Evolutionary conservation across 2,329 filamentous ascomycete species (phyloP), one percentile per base, ranked within the genome.

Genomic region (Drechslerella dactyloides): DNA sequence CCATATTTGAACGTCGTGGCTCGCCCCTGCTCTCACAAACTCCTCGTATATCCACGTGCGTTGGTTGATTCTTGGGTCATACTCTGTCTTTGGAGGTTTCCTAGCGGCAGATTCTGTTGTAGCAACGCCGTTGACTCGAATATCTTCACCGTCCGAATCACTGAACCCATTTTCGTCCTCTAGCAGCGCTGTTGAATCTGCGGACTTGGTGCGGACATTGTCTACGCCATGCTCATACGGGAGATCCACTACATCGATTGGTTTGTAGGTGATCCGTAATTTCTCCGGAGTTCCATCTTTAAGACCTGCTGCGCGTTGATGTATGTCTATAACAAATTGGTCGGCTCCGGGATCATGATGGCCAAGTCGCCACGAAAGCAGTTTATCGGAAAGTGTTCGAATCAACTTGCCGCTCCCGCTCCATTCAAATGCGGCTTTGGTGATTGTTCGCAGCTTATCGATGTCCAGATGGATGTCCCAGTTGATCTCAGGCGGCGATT

Each of bases 381-480:
- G 80, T 6, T 89, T 87, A 10, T 91, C 90, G 0, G 91, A 89
- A 10, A 97, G 81, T 27, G 90, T 89, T 13, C 89, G 86, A 27
- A 96, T 87, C 72, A 96, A 90, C 77, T 96, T 96, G 56, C 84
- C 84, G 27, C 87, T 85, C 75, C 87, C 89, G 2, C 85, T 86
- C 94, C 94, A 99, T 69, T 93, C 91, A 75, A 99, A 96, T 0
- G 88, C 89, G 74, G 96, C 88, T 0, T 85, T 84, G 0, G 88
- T 85, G 78, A 96, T 97, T 13, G 84, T 83, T 37, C 93, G 85
- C 37, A 99, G 80, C 0, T 85, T 86, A 2, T 81, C 76, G 11
- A 90, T 82, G 75, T 96, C 86, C 17, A 94, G 82, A 0, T 84
- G 81, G 48, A 82, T 81, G 63, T 87, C 84, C 86, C 89, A 91